Base-by-base conservation (phyloP, 345 rosid genomes). In the Euclidium syriacum region DNA sequence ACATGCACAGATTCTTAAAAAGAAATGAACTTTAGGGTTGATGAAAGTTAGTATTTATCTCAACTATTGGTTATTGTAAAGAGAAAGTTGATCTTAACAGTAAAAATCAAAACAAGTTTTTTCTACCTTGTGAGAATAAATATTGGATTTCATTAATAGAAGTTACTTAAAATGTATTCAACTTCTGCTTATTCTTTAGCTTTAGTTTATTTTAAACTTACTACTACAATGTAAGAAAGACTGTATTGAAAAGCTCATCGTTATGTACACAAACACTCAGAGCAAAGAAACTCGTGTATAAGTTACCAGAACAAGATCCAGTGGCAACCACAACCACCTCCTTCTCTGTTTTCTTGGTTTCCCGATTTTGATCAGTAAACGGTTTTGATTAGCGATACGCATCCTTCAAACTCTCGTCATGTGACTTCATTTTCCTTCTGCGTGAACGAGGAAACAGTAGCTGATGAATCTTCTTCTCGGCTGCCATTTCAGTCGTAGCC, bases 391-490 rank as follows among this genome's bases (percentile, higher is more conserved):
- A 63, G 8, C 48, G 42, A 46, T 41, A 47, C 1, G 52, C 61
- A 19, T 77, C 78, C 41, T 73, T 57, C 29, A 70, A 58, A 2
- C 75, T 65, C 46, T 86, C 80, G 2, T 69, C 75, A 15, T 74
- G 79, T 49, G 75, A 70, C 67, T 73, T 76, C n/a, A 85, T 29
- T 69, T 87, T 92, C 85, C 91, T 92, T 46, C 97, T 64, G 35
- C 78, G 86, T 22, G 98, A 79, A 20, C 90, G 78, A 1, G 95
- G 96, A 78, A 89, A 85, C 36, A 87, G 29, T n/a, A 92, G 78
- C 67, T 82, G 91, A 41, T 75, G 87, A 54, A 89, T 87, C 80
- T 89, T 94, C 77, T 85, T 92, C 68, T 85, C 95, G 20, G 98
- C 98, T 46, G 86, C 86, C 52, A 68, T 55, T 64, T 82, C 89